These are phyloP conservation scores for Perilla frutescens DNA, from an alignment of 257 asterid species.

Conservation along the genomic window DNA sequence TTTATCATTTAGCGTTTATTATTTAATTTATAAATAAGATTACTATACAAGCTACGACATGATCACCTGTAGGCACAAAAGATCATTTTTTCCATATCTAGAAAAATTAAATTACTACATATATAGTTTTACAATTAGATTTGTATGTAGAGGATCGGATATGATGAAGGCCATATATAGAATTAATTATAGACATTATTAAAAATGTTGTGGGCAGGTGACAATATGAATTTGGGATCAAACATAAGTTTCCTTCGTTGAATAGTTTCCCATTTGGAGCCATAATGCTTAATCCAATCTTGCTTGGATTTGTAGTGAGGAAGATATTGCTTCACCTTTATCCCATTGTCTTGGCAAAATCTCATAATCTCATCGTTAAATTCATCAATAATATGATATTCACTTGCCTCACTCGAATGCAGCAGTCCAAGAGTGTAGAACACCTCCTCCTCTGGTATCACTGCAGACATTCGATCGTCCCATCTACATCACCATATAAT, in stretches of 20 bases:
- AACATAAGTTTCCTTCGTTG: constrained; percentile 41
- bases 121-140: too few relatives aligned
- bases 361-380: constrained; percentile 39
- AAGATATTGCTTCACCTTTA: constrained; percentile 48
- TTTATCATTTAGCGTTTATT: too few relatives aligned
- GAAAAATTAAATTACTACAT: too few relatives aligned
- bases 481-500: constrained; percentile 17
- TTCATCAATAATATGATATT: constrained; percentile 24
- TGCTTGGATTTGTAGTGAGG: constrained; percentile 38
- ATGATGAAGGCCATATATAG: too few relatives aligned
- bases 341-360: constrained; percentile 36
- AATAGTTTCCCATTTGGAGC: constrained; percentile 47
- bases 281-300: constrained; percentile 57
- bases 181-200: too few relatives aligned
- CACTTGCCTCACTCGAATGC: constrained; percentile 33
- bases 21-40: too few relatives aligned
- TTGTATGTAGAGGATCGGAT: too few relatives aligned
- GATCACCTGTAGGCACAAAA: too few relatives aligned
- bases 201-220: too few relatives aligned
- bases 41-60: too few relatives aligned
- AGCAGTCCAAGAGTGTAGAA: constrained; percentile 44
- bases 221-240: constrained; percentile 40
- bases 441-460: constrained; percentile 45
- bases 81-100: too few relatives aligned
- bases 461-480: constrained; percentile 49